Evolutionary conservation across 2,329 filamentous ascomycete genomes (phyloP).

Genomic region (Huntiella moniliformis): DNA sequence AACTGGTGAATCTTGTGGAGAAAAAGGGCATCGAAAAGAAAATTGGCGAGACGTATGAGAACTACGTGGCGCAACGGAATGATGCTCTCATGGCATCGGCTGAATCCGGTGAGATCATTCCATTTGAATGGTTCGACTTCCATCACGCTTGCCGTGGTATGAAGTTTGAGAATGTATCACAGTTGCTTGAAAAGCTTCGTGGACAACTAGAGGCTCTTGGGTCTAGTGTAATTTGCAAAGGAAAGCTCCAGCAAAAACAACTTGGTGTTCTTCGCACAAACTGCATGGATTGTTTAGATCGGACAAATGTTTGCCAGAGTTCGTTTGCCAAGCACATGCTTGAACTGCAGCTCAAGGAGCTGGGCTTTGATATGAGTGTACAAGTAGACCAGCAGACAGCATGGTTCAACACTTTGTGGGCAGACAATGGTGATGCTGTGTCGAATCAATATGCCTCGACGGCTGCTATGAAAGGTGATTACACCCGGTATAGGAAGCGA

Average conservation of each 20-base stretch:
- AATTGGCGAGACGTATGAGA: conserved; percentile 62
- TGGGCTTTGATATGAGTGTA: conserved; percentile 58
- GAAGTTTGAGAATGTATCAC: conserved; percentile 89
- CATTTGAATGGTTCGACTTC: conserved; percentile 96
- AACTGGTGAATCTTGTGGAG: conserved; percentile 72
- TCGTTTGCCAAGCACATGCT: conserved; percentile 72
- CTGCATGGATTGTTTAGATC: conserved; percentile 95
- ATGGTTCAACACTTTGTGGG: conserved; percentile 96
- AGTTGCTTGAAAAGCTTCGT: conserved; percentile 53
- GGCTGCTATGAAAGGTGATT: conserved; percentile 89
- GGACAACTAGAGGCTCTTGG: conserved; percentile 50
- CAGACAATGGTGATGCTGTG: conserved; percentile 91
- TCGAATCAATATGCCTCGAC: conserved; percentile 93
- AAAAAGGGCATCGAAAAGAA: conserved; percentile 66
- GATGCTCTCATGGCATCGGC: conserved; percentile 17
- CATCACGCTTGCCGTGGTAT: conserved; percentile 83
- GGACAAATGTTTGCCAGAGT: conserved; percentile 90
- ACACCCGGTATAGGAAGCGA: conserved; percentile 75
- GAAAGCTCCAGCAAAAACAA: conserved; percentile 31
- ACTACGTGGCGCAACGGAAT: conserved; percentile 48
- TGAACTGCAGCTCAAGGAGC: conserved; percentile 55
- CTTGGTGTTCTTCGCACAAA: conserved; percentile 76
- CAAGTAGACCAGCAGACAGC: conserved; percentile 60
- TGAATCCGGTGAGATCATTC: conserved; percentile 15
- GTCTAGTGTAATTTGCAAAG: conserved; percentile 42